Evolutionary conservation across 768 basidiomycete genomes (phyloP), one percentile per base, ranked within the genome.

Genomic region (Lentinula edodes): DNA sequence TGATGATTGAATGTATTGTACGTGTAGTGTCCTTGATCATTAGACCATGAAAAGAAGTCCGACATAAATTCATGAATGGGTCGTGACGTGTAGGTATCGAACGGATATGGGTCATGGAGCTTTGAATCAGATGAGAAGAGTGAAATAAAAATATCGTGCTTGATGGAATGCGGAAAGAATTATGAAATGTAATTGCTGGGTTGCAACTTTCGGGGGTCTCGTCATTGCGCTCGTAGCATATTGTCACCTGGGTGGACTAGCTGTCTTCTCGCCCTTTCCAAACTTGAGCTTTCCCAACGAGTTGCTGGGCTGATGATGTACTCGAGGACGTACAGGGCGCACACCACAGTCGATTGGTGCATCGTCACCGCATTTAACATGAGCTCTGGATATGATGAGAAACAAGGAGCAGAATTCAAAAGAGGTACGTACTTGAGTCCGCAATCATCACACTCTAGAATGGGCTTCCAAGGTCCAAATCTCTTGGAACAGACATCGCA

Each of bases 361-460:
- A 51, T 83, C 68, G 69, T 95, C 92, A 16, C 91, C 92, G 67
- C 93, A 95, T 70, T 92, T 93, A 64, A 91, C 80, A 69, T 95
- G 92, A n/a, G 89, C 83, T 66, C 91, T 91, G 45, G 2, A 61
- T 64, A 12, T 58, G 6, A 55, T 64, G 48, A 66, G 59, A 35
- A 18, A 41, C n/a, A 50, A 62, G 52, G 50, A 48, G 36, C 41
- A 48, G 54, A 32, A n/a, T 45, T 55, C 48, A 56, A 56, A 59
- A n/a, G 8, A 43, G 38, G 52, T 6, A 71, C 82, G 59, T 61
- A 89, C 85, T 86, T 82, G 67, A 91, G 73, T 32, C 89, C 87
- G 73, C 94, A 95, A 73, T 95, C 93, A 71, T 95, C 93, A 70
- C 93, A 96, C 67, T 90, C 86, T 18, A 95, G 74, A 36, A 89